A percentile compares a stretch with the other conserved stretches of the same genome.
Conservation (phyloP, 164 flowering plant genomes). For the Vitis vinifera region ASM3070453v1 NC_081814.1:7720501-7721000, state of each 20-base stretch:
- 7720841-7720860: too few species aligned
- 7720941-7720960: too few species aligned
- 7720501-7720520: slow-evolving; percentile 5
- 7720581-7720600: slow-evolving; percentile 21
- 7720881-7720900: too few species aligned
- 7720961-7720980: too few species aligned
- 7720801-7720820: too few species aligned
- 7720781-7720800: too few species aligned
- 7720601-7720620: slow-evolving; percentile 15
- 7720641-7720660: slow-evolving; percentile 40
- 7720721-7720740: slow-evolving; percentile 4
- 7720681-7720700: slow-evolving; percentile 18
- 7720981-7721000: too few species aligned
- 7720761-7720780: too few species aligned
- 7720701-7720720: slow-evolving; percentile 13
- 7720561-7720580: slow-evolving; percentile 32
- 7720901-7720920: too few species aligned
- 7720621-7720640: slow-evolving; percentile 34
- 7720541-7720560: slow-evolving; percentile 17
- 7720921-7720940: too few species aligned
- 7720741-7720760: background rate
- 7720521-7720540: slow-evolving; percentile 18
- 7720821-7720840: too few species aligned
- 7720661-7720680: slow-evolving; percentile 43
- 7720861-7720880: too few species aligned